These are phyloP conservation scores for Acaromyces ingoldii DNA, from an alignment of 1,284 basidiomycete species.

Conservation along the genomic window DNA sequence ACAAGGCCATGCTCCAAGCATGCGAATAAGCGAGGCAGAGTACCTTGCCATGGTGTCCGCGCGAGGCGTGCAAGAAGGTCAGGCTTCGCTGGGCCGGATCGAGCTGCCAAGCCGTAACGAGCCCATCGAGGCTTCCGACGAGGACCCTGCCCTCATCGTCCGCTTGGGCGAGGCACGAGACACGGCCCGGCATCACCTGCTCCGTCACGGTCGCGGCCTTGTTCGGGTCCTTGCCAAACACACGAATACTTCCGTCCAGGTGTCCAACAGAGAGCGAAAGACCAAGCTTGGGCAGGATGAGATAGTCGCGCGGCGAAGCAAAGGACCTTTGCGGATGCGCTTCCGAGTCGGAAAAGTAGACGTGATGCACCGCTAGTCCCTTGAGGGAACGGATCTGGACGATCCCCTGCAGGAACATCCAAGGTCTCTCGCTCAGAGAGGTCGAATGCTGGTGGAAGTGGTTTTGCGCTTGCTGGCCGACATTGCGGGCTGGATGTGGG, in stretches of 20 bases:
- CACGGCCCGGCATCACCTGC: conserved; percentile 15
- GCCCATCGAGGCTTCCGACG: conserved; percentile 60
- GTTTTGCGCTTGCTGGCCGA: neutral
- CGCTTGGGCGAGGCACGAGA: conserved; percentile 64
- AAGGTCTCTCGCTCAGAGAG: conserved; percentile 70
- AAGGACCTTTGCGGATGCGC: conserved; percentile 55
- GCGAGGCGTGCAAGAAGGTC: conserved; percentile 58
- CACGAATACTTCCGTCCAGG: conserved; percentile 57
- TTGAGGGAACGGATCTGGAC: conserved; percentile 18
- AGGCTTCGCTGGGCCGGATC: conserved; percentile 20
- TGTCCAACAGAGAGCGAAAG: conserved; percentile 66
- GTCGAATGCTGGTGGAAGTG: too few species aligned
- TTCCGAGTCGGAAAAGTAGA: conserved; percentile 53
- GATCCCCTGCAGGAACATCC: conserved; percentile 48
- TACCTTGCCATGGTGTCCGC: conserved; percentile 66
- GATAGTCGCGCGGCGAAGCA: conserved; percentile 60
- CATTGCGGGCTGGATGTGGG: conserved; percentile 70
- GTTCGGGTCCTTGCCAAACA: conserved; percentile 52
- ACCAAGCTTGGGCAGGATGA: conserved; percentile 61
- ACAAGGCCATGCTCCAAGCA: conserved; percentile 76
- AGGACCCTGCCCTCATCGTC: conserved; percentile 65
- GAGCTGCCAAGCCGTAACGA: conserved; percentile 28
- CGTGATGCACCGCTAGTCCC: conserved; percentile 55
- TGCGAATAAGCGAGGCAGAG: conserved; percentile 69
- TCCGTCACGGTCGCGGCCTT: conserved; percentile 61